Evolutionary conservation across 2,329 filamentous ascomycete species (phyloP).

Genomic region (Ambrosiella cleistominuta): DNA sequence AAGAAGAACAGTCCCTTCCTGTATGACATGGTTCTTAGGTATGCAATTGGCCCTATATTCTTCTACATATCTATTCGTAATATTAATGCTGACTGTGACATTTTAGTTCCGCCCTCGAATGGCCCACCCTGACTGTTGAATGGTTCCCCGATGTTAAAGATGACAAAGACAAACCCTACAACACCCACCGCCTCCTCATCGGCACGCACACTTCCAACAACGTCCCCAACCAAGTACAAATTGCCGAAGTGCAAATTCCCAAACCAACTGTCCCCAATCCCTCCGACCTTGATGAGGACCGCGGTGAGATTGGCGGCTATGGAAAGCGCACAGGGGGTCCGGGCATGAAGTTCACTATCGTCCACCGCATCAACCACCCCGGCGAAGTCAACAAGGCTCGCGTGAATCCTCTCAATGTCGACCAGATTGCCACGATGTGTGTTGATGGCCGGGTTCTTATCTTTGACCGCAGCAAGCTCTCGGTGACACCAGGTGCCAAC

Average conservation of each 20-base stretch:
- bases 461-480: conserved; percentile 92
- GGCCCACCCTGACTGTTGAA: conserved; percentile 92
- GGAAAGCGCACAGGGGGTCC: conserved; percentile 54
- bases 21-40: conserved; percentile 91
- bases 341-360: conserved; percentile 72
- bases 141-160: conserved; percentile 94
- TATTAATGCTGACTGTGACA: neutral
- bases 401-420: conserved; percentile 93
- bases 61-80: conserved; percentile 3
- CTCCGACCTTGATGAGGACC: conserved; percentile 77
- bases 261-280: conserved; percentile 58
- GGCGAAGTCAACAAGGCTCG: conserved; percentile 97
- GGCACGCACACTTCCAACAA: conserved; percentile 86
- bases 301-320: conserved; percentile 86
- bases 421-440: conserved; percentile 87
- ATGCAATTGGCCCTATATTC: conserved; percentile 12
- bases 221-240: conserved; percentile 79
- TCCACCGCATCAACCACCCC: conserved; percentile 91
- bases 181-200: conserved; percentile 72
- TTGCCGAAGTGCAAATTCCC: conserved; percentile 84
- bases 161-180: conserved; percentile 71
- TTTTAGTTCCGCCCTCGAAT: conserved; percentile 69
- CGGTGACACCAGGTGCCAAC: conserved; percentile 53
- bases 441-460: conserved; percentile 76
- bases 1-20: conserved; percentile 99